Conservation (phyloP, 129 eudicot genomes). For the Calendula officinalis region DNA sequence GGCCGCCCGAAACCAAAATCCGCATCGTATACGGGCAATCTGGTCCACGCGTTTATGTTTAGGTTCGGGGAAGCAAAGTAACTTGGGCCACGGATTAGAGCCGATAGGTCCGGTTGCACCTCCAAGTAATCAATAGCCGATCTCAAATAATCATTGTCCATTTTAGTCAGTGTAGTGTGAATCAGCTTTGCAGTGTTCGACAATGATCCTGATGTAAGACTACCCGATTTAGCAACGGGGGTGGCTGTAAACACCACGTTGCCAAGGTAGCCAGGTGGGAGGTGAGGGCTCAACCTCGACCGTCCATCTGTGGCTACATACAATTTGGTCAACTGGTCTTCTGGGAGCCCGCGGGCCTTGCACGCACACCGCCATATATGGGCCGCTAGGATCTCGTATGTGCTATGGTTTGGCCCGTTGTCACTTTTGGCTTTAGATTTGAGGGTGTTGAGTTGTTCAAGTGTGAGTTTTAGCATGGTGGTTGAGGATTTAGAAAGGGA, state of each 20-base stretch:
- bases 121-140: conserved; percentile 63
- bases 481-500: conserved; percentile 36
- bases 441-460: conserved; percentile 45
- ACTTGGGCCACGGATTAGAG: conserved; percentile 51
- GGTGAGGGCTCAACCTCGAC: conserved; percentile 46
- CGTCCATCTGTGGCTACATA: conserved; percentile 66
- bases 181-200: conserved; percentile 41
- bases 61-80: conserved; percentile 63
- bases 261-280: conserved; percentile 67
- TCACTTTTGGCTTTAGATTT: conserved; percentile 50
- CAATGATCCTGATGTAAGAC: conserved; percentile 42
- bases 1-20: conserved; percentile 85
- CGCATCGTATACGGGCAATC: conserved; percentile 56
- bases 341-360: conserved; percentile 58
- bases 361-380: conserved; percentile 67
- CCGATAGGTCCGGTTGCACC: conserved; percentile 40
- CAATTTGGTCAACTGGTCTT: conserved; percentile 52
- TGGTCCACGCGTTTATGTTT: conserved; percentile 52
- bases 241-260: conserved; percentile 62
- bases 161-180: conserved; percentile 39
- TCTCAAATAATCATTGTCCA: conserved; percentile 58
- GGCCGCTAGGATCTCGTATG: conserved; percentile 53
- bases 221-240: conserved; percentile 38
- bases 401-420: conserved; percentile 30
- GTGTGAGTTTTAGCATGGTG: conserved; percentile 48